Evolutionary conservation across 2,329 filamentous ascomycete genomes (phyloP).

Genomic region (Cyanodermella asteris): DNA sequence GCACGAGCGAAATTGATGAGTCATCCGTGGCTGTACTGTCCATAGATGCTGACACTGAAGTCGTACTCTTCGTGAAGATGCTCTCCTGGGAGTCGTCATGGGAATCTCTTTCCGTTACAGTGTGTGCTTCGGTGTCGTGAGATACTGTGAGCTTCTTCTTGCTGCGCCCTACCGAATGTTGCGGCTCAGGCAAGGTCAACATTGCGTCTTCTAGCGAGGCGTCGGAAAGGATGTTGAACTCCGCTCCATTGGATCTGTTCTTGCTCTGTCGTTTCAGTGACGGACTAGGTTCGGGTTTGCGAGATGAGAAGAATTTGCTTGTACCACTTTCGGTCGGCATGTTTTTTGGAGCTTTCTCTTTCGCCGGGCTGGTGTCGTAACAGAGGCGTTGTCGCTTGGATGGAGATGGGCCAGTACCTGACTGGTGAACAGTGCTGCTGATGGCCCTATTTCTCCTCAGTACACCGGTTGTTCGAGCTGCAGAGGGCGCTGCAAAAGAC

Average conservation of each 20-base stretch:
- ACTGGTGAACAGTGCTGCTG: conserved; percentile 5
- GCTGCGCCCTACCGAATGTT: conserved; percentile 5
- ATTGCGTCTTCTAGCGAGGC: conserved; percentile 29
- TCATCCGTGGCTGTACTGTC: too few relatives aligned
- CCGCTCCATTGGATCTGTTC: conserved; percentile 20
- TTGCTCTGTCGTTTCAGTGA: conserved; percentile 13
- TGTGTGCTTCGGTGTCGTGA: not conserved
- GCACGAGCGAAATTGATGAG: too few relatives aligned
- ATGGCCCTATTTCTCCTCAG: not conserved
- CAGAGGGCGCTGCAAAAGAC: not conserved
- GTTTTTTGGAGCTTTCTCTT: conserved; percentile 9
- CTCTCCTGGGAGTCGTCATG: not conserved
- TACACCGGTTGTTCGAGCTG: conserved; percentile 1
- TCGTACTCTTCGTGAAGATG: not conserved
- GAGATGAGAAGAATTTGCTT: conserved; percentile 26
- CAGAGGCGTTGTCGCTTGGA: conserved; percentile 30
- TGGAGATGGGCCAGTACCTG: conserved; percentile 21
- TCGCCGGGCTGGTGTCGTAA: conserved; percentile 20
- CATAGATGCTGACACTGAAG: too few relatives aligned
- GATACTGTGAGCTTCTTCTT: conserved; percentile 8
- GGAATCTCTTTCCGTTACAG: not conserved
- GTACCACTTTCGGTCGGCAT: conserved; percentile 13
- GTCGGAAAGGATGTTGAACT: conserved; percentile 30
- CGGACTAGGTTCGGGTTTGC: conserved; percentile 16
- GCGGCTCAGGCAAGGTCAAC: conserved; percentile 20